Evolutionary conservation across 805 yeast species (phyloP), one percentile per base, ranked within the genome.

Genomic region (Starmera dryadoides): DNA sequence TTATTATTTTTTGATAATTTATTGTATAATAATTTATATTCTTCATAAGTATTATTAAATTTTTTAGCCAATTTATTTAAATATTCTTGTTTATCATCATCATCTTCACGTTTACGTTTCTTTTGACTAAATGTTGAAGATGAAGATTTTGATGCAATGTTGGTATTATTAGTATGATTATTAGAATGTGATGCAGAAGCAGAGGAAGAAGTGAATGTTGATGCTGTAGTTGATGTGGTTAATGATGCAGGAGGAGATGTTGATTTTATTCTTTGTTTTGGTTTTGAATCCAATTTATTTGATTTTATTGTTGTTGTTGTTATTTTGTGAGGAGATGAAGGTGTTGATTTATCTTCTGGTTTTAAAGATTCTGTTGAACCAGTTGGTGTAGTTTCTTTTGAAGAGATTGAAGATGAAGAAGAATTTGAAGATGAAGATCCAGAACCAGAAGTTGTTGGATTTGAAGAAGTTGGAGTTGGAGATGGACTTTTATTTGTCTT

Each of bases 11-110:
- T 43, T 29, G 40, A 10, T n/a, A 29, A 9, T 41, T 25, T 19
- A 26, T 55, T 50, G 55, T 77, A 75, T n/a, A 77, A 57, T 15
- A 50, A 42, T 17, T 62, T 68, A 51, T 77, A 77, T 50, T 73
- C 79, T 30, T 63, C 60, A 54, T 77, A 77, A 36, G 66, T 63
- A 17, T 45, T 37, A 41, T 62, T 68, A 63, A 77, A 77, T 48
- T 68, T 68, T 10, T 56, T 53, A 2, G 78, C 79, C 40, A 77
- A 50, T 34, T 59, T 63, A 36, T 50, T 52, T 49, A 69, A 61
- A 42, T 69, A 71, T n/a, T 62, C 59, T 37, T 47, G 49, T 11
- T 44, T 47, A 36, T 51, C 46, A 14, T 47, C 32, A 3, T 34
- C 31, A 36, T 42, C 34, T 10, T 43, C 43, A 48, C 48, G 41